Conservation (phyloP, 1,284 basidiomycete species). For the Omphalotus olearius region DNA sequence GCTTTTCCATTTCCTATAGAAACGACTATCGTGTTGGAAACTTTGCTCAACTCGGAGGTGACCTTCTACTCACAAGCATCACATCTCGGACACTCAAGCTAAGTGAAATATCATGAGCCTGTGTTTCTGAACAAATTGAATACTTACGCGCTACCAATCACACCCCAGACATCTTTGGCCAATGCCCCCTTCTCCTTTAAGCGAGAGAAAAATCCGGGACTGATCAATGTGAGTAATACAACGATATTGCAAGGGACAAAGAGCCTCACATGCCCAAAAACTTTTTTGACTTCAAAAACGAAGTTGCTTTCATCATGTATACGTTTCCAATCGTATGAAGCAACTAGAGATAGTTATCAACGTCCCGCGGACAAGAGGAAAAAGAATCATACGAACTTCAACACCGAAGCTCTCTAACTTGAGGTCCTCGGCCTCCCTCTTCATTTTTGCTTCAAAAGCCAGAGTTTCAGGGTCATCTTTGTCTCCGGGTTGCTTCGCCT, state of each 20-base stretch:
- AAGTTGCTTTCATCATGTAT: constrained; percentile 91
- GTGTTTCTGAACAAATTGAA: not conserved
- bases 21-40: not conserved
- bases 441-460: constrained; percentile 76
- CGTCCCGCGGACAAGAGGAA: constrained; percentile 2
- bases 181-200: constrained; percentile 94
- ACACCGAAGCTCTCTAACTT: constrained; percentile 99
- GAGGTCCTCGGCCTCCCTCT: constrained; percentile 89
- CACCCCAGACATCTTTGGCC: constrained; percentile 92
- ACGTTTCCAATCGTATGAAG: constrained; percentile 85
- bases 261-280: constrained; percentile 80
- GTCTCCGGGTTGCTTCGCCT: constrained; percentile 85
- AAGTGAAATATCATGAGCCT: not conserved
- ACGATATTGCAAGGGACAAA: not conserved
- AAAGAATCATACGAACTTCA: constrained; percentile 54
- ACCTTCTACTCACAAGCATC: constrained; percentile 37
- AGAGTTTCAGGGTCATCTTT: constrained; percentile 82
- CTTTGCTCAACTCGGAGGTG: not conserved
- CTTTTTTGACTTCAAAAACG: constrained; percentile 88
- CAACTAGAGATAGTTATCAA: constrained; percentile 39
- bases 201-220: constrained; percentile 90
- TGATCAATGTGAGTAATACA: constrained; percentile 26
- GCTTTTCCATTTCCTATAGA: constrained; percentile 81
- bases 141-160: constrained; percentile 85
- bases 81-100: constrained; percentile 70